Conservation (phyloP, 371 early-diverging fungal species). For the Racocetra persica region DNA sequence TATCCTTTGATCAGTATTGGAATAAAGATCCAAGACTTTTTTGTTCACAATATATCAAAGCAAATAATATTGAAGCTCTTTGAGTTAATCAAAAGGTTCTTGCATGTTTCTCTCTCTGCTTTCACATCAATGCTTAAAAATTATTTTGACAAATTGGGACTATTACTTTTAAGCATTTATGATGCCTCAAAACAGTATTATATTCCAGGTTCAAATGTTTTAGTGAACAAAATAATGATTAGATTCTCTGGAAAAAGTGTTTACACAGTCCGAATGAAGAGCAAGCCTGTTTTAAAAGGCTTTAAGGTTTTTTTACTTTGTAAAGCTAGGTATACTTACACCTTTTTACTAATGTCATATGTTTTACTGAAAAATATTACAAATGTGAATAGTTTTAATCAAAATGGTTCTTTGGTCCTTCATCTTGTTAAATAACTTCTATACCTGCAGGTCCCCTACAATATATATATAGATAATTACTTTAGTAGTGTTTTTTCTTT, state of each 20-base stretch:
- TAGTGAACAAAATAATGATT: constrained; percentile 44
- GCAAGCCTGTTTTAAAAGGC: constrained; percentile 41
- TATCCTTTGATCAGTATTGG: too few species aligned
- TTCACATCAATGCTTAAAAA: neutral
- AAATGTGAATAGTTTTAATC: constrained; percentile 7
- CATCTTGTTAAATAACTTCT: constrained; percentile 42
- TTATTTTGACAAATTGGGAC: constrained; percentile 36
- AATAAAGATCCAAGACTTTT: too few species aligned
- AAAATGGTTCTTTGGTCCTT: neutral
- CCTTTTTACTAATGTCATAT: constrained; percentile 43
- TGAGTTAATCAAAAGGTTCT: too few species aligned
- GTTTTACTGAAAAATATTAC: neutral
- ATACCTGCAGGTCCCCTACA: neutral
- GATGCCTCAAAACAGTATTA: constrained; percentile 36
- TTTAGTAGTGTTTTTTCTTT: constrained; percentile 37
- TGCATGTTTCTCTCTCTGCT: too few species aligned
- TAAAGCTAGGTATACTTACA: constrained; percentile 45
- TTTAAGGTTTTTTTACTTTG: constrained; percentile 45
- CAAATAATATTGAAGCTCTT: too few species aligned
- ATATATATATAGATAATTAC: constrained; percentile 45
- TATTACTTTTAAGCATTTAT: neutral
- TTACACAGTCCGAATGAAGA: constrained; percentile 32
- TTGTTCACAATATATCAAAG: too few species aligned
- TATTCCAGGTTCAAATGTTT: constrained; percentile 32
- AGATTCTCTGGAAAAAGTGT: constrained; percentile 43